Evolutionary conservation across 2,329 filamentous ascomycete genomes (phyloP).

Genomic region (Talaromyces sp.): DNA sequence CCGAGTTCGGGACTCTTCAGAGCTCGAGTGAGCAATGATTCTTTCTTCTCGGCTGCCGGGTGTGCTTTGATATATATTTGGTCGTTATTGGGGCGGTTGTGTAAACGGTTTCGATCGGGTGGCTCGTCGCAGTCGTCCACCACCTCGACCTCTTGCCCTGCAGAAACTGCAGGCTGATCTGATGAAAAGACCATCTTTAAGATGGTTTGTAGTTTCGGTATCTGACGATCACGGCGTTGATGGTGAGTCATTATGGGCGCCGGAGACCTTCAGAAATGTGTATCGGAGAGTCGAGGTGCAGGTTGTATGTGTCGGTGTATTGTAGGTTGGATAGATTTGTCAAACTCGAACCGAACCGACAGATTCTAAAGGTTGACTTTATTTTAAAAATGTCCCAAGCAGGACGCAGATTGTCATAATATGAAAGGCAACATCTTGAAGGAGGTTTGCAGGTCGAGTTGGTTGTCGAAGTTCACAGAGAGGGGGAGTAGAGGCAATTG

Average conservation of each 20-base stretch:
- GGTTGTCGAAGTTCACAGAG: background rate
- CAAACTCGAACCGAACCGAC: background rate
- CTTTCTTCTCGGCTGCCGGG: constrained; percentile 55
- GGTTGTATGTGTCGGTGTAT: background rate
- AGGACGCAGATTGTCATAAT: constrained; percentile 21
- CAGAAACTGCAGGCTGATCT: constrained; percentile 36
- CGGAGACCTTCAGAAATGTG: background rate
- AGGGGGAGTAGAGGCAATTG: background rate
- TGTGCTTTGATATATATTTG: constrained; percentile 48
- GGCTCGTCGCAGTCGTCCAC: constrained; percentile 82
- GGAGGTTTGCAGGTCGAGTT: background rate
- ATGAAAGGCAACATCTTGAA: constrained; percentile 19
- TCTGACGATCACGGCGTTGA: constrained; percentile 16
- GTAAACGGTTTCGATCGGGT: constrained; percentile 56
- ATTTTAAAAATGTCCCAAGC: constrained; percentile 14
- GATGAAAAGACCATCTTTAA: constrained; percentile 46
- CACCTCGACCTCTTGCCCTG: constrained; percentile 59
- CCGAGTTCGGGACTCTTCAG: constrained; percentile 60
- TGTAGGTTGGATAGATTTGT: background rate
- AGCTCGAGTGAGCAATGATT: constrained; percentile 84
- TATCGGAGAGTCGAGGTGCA: background rate
- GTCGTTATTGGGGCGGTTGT: constrained; percentile 31
- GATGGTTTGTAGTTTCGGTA: constrained; percentile 38
- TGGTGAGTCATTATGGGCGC: constrained; percentile 17
- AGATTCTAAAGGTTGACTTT: background rate